Evolutionary conservation across 306 rosid species (phyloP).

Genomic region (Vigna trinervia): DNA sequence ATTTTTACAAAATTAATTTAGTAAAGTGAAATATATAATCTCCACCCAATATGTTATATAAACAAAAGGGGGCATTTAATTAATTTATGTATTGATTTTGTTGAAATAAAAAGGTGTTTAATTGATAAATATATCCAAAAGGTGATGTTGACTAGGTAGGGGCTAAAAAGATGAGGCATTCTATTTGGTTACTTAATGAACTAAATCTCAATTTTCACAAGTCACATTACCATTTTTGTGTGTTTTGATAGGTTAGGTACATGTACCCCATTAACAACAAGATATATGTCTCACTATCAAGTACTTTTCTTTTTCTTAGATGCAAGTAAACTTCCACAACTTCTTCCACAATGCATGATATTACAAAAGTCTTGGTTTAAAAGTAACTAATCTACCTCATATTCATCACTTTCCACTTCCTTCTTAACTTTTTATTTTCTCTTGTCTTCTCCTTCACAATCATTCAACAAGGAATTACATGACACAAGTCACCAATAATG

Average conservation of each 20-base stretch:
- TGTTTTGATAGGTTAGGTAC: constrained; percentile 24
- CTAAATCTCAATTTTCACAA: not conserved
- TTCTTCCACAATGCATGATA: not conserved
- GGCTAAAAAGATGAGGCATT: not conserved
- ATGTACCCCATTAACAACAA: not conserved
- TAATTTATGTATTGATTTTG: not conserved
- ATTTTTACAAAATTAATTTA: too few species aligned
- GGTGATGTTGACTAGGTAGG: constrained; percentile 5
- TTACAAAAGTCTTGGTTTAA: not conserved
- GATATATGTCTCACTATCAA: not conserved
- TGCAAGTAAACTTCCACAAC: constrained; percentile 18
- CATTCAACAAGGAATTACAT: constrained; percentile 15
- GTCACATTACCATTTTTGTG: constrained; percentile 12
- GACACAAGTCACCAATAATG: constrained; percentile 21
- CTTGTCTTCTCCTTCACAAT: constrained; percentile 25
- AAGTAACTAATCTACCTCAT: constrained; percentile 9
- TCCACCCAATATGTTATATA: too few species aligned
- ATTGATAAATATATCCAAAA: not conserved
- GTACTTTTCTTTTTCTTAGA: constrained; percentile 20
- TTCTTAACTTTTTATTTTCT: constrained; percentile 4
- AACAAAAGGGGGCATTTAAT: not conserved
- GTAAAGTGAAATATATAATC: too few species aligned
- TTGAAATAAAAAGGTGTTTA: not conserved
- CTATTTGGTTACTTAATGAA: constrained; percentile 15
- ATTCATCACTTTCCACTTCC: constrained; percentile 34